Percentiles rank a stretch among this genome's conserved stretches.
These are phyloP conservation scores for Xerocomellus intermedius DNA, from an alignment of 768 basidiomycete genomes.

Conservation along the genomic window DNA sequence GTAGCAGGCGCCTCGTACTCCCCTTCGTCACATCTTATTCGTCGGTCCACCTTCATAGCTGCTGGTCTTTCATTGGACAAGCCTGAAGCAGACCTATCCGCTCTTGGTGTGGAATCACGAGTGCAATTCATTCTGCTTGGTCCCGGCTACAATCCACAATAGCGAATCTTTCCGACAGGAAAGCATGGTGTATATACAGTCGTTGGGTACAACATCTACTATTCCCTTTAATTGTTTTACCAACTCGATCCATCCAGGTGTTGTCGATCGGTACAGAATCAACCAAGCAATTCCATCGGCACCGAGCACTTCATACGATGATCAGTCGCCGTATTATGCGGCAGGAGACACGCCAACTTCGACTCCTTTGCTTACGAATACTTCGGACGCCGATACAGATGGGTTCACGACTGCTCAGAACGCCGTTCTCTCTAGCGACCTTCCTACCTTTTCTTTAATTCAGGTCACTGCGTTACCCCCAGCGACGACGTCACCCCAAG, in stretches of 20 bases:
- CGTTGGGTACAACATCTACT: slow-evolving; percentile 13
- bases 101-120: slow-evolving; percentile 59
- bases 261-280: slow-evolving; percentile 6
- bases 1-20: slow-evolving; percentile 71
- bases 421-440: slow-evolving; percentile 6
- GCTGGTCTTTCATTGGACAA: slow-evolving; percentile 68
- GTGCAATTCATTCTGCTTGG: slow-evolving; percentile 39
- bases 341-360: slow-evolving; percentile 20
- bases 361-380: slow-evolving; percentile 5
- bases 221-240: background rate
- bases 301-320: slow-evolving; percentile 28
- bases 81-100: slow-evolving; percentile 58
- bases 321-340: slow-evolving; percentile 41
- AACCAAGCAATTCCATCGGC: slow-evolving; percentile 15
- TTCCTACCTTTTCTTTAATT: slow-evolving; percentile 23
- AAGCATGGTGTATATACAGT: slow-evolving; percentile 21
- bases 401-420: background rate
- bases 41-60: slow-evolving; percentile 76
- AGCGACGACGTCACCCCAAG: slow-evolving; percentile 11
- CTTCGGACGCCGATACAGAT: background rate
- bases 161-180: background rate
- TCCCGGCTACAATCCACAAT: slow-evolving; percentile 38
- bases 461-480: slow-evolving; percentile 37
- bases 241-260: slow-evolving; percentile 7
- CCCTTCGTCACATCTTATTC: slow-evolving; percentile 68